Evolutionary conservation across 352 stramenopile species (phyloP).

Genomic region (Phytopythium delawarense): DNA sequence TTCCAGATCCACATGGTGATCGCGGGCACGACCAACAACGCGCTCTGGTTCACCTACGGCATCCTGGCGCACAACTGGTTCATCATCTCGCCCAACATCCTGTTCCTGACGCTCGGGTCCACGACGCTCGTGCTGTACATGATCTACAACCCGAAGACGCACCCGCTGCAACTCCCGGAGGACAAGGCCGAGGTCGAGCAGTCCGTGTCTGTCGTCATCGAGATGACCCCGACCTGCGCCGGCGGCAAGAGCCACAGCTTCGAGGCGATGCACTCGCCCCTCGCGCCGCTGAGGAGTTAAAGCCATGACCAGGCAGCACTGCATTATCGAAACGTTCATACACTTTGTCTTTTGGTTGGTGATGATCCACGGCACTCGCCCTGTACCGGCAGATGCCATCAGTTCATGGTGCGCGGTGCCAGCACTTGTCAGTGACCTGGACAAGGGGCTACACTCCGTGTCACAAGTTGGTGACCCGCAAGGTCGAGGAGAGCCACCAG

Average conservation of each 20-base stretch:
- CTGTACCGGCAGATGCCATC: too few relatives aligned
- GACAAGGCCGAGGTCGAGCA: slow-evolving; percentile 11
- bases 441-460: too few relatives aligned
- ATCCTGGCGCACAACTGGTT: slow-evolving; percentile 31
- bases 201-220: slow-evolving; percentile 10
- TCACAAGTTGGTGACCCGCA: too few relatives aligned
- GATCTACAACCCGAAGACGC: slow-evolving; percentile 29
- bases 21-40: slow-evolving; percentile 39
- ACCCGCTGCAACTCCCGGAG: slow-evolving; percentile 16
- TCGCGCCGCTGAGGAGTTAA: slow-evolving; percentile 5
- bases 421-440: too few relatives aligned
- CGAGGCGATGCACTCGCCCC: slow-evolving; percentile 18
- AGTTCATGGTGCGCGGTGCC: too few relatives aligned
- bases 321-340: too few relatives aligned
- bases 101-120: slow-evolving; percentile 24
- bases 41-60: slow-evolving; percentile 30
- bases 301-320: background rate
- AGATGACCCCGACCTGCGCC: slow-evolving; percentile 13
- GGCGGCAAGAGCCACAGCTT: slow-evolving; percentile 19
- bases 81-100: slow-evolving; percentile 26
- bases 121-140: slow-evolving; percentile 27
- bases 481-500: too few relatives aligned
- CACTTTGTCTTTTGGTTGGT: too few relatives aligned
- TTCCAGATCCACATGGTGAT: slow-evolving; percentile 52
- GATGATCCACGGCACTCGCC: too few relatives aligned